Conservation (phyloP, 345 rosid species). For the Salix dunnii region DNA sequence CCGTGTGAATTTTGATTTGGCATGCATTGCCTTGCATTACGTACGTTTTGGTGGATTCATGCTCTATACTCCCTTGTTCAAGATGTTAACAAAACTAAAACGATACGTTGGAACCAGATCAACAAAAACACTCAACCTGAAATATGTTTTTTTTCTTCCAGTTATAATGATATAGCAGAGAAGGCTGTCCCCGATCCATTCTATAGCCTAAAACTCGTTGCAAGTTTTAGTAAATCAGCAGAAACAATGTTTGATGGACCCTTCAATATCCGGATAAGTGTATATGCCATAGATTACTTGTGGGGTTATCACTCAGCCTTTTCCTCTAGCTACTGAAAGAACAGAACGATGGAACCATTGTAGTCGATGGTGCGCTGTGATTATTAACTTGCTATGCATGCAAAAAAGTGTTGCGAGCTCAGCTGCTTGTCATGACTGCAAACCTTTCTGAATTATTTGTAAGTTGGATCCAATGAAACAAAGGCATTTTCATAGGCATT, state of each 20-base stretch:
- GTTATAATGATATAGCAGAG: no score
- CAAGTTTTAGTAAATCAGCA: no score
- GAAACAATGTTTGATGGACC: background rate
- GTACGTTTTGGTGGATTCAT: background rate
- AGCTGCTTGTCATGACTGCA: background rate
- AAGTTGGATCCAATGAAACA: no score
- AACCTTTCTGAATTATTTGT: background rate
- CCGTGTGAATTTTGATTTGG: background rate
- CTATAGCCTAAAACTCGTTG: background rate
- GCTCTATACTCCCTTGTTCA: background rate
- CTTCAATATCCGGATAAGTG: background rate
- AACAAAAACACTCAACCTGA: no score
- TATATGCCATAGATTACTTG: background rate
- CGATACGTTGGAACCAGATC: no score
- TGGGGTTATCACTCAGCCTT: background rate
- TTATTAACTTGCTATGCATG: background rate
- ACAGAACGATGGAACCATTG: background rate
- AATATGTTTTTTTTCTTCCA: no score
- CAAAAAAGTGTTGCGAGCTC: background rate
- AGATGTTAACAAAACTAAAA: no score
- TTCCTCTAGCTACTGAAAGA: background rate
- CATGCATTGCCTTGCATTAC: background rate
- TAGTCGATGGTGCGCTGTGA: background rate
- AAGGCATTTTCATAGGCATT: no score
- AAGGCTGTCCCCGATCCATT: no score